Conservation (phyloP, 2,329 filamentous ascomycete species). For the Orbilia brochopaga region DNA sequence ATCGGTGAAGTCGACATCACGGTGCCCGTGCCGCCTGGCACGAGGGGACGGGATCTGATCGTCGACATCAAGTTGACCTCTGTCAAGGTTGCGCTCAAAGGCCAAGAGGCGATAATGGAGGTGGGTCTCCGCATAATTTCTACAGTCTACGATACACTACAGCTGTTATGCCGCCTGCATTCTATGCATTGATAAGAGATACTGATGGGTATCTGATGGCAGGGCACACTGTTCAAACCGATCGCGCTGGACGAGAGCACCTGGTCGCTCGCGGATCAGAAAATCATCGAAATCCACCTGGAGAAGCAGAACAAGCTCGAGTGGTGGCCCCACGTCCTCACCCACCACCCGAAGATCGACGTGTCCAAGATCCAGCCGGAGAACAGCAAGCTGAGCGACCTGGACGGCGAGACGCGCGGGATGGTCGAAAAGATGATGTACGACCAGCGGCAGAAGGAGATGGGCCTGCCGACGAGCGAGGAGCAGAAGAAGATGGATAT, state of each 20-base stretch:
- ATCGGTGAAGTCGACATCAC: conserved; percentile 86
- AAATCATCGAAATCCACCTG: conserved; percentile 78
- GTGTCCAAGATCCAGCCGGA: conserved; percentile 94
- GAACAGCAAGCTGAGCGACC: conserved; percentile 85
- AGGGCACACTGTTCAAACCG: conserved; percentile 84
- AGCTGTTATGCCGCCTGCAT: conserved; percentile 4
- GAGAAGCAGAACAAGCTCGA: conserved; percentile 97
- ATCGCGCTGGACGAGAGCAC: conserved; percentile 86
- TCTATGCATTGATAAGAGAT: no score
- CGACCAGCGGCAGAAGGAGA: conserved; percentile 96
- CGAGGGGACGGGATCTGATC: conserved; percentile 82
- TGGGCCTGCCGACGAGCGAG: conserved; percentile 84
- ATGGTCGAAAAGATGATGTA: conserved; percentile 99
- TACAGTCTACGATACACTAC: neutral
- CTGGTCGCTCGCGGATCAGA: conserved; percentile 86
- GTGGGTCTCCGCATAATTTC: conserved; percentile 44
- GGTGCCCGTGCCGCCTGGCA: conserved; percentile 76
- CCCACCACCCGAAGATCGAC: conserved; percentile 85
- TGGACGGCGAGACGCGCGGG: conserved; percentile 89
- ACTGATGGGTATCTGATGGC: conserved; percentile 26
- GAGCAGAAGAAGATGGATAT: conserved; percentile 96
- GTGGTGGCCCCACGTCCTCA: conserved; percentile 96
- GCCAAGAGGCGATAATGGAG: conserved; percentile 72
- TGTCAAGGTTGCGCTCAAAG: conserved; percentile 82
- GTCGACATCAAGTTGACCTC: conserved; percentile 80